Base-by-base conservation (phyloP, 2,329 filamentous ascomycete species). In the Colletotrichum filicis region DNA sequence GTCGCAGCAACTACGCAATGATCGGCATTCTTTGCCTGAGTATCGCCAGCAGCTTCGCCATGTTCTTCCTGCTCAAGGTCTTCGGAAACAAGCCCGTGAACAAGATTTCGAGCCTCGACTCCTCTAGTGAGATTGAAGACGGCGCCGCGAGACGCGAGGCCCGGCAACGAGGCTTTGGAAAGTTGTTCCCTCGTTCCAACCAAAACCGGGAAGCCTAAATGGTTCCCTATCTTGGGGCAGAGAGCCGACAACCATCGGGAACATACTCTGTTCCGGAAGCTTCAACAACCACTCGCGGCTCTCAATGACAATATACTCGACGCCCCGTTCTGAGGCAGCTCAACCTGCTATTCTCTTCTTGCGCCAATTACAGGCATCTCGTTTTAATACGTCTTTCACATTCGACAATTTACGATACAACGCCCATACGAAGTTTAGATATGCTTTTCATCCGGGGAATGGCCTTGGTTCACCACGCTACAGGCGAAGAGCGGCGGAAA, bases 1-100 rank as follows among this genome's bases (percentile, higher is more conserved):
- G 93, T 75, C 92, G 92, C 81, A 97, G 94, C 83, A 98, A 97
- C 82, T 85, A 95, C 76, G 91, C 92, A 77, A 97, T 98, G 95
- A 91, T 97, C 71, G 95, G 92, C 3, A 98, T 98, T 68, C 83
- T 98, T 24, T 91, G 90, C 74, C 84, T 92, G 63, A 97, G 95
- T 83, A 95, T 97, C 63, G 75, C 92, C 4, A 93, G 92, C 77
- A 92, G 92, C 56, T 84, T 92, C 26, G 79, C 87, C 69, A 95
- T 97, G 92, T 90, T 91, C 62, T 78, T 91, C 22, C 82, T 94
- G 70, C 83, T 97, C 53, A 92, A 79, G 79, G 80, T 88, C 35
- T 83, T 91, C 71, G 90, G 89, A 24, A 90, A 90, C 76, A 79
- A 85, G 52, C 86, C 86, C 1, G 87, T 84, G 78, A 81, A 80